Percentiles rank a stretch among this genome's conserved stretches.
These are phyloP conservation scores for Daldinia eschscholtzii DNA, from an alignment of 2,329 filamentous ascomycete genomes.

Conservation along the genomic window DNA sequence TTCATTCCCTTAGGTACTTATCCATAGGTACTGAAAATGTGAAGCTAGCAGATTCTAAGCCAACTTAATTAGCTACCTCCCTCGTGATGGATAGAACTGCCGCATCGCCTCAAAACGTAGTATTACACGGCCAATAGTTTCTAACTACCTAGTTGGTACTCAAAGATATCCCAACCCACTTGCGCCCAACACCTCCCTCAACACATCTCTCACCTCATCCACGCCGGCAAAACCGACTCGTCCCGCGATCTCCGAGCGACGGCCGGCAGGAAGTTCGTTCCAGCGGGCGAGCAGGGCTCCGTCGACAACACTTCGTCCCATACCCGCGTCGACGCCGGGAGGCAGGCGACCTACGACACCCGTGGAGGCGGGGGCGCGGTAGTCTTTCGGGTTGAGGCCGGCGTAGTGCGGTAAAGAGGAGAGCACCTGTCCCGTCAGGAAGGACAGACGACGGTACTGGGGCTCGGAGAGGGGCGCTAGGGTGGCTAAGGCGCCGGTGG, in stretches of 20 bases:
- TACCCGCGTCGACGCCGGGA: slow-evolving; percentile 69
- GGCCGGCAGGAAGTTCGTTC: slow-evolving; percentile 79
- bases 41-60: neutral
- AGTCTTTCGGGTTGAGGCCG: slow-evolving; percentile 85
- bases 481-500: slow-evolving; percentile 81
- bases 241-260: slow-evolving; percentile 78
- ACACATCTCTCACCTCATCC: slow-evolving; percentile 73
- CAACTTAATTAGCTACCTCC: neutral
- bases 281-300: slow-evolving; percentile 81
- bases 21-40: neutral
- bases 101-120: neutral
- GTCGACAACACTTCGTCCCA: slow-evolving; percentile 79
- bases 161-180: slow-evolving; percentile 66
- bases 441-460: slow-evolving; percentile 84
- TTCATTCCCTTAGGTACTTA: neutral
- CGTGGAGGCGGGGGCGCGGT: slow-evolving; percentile 69
- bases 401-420: slow-evolving; percentile 81
- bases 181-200: slow-evolving; percentile 66
- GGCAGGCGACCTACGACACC: slow-evolving; percentile 58
- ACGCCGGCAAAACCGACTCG: slow-evolving; percentile 75
- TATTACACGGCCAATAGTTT: neutral
- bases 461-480: slow-evolving; percentile 83
- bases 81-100: neutral
- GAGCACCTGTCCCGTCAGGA: slow-evolving; percentile 82
- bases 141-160: slow-evolving; percentile 6